phyloP scores from a whole-genome alignment of 2,329 filamentous ascomycete genomes.

The Herpotrichia juniperi region DNA sequence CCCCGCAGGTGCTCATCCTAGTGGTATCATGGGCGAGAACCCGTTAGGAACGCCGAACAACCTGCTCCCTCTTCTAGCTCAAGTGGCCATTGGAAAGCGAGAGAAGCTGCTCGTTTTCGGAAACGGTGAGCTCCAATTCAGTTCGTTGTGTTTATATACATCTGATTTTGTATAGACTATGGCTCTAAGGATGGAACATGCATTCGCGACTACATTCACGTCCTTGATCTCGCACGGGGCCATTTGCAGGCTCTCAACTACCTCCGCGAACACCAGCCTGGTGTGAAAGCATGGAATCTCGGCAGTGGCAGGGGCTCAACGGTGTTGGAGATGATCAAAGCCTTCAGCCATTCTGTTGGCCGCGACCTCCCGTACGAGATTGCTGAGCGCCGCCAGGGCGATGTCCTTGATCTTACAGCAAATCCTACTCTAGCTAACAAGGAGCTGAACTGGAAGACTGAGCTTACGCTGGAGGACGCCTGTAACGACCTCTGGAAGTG shows the following conservation, averaged over 20 bases:
- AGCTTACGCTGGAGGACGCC: conserved; percentile 88
- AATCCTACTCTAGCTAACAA: conserved; percentile 85
- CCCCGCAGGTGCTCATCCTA: conserved; percentile 91
- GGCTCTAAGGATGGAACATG: conserved; percentile 86
- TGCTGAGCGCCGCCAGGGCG: conserved; percentile 79
- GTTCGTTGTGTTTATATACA: conserved; percentile 7
- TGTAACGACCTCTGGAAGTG: conserved; percentile 95
- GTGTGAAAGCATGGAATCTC: conserved; percentile 94
- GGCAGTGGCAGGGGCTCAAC: conserved; percentile 94
- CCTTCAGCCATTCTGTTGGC: conserved; percentile 87
- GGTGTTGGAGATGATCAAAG: conserved; percentile 96
- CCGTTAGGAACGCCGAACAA: conserved; percentile 96
- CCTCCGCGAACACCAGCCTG: conserved; percentile 81
- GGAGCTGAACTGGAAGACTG: conserved; percentile 91
- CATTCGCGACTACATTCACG: conserved; percentile 98
- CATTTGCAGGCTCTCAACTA: conserved; percentile 91
- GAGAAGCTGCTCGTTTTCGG: conserved; percentile 95
- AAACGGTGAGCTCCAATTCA: conserved; percentile 65
- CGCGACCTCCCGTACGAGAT: conserved; percentile 87
- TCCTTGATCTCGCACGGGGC: conserved; percentile 84
- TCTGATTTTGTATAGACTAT: conserved; percentile 71
- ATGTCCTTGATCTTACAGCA: conserved; percentile 93
- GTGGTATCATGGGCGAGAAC: conserved; percentile 97
- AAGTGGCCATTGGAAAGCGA: conserved; percentile 93
- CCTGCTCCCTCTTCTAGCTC: conserved; percentile 88